A percentile compares a stretch with the other conserved stretches of the same genome.
Conservation (phyloP, 768 basidiomycete genomes). For the Naematelia encephala region DNA sequence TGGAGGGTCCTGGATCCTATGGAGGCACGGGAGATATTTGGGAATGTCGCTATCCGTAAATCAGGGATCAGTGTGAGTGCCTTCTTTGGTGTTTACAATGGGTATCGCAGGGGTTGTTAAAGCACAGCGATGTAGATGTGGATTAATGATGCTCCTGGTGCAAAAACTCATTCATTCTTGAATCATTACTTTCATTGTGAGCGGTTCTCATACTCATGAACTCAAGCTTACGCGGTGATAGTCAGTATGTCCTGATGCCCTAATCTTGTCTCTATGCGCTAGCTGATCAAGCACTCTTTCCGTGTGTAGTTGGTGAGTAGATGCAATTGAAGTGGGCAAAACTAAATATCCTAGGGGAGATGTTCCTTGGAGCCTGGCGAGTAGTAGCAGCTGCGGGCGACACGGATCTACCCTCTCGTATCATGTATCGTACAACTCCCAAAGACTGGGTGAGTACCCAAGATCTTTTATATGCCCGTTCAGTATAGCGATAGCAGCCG, state of each 20-base stretch:
- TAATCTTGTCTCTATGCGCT: neutral
- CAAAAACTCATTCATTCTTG: slow-evolving; percentile 25
- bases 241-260: slow-evolving; percentile 1
- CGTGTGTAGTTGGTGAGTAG: slow-evolving; percentile 2
- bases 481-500: too few relatives aligned
- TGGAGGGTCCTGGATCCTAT: slow-evolving; percentile 22
- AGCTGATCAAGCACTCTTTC: slow-evolving; percentile 4
- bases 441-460: slow-evolving; percentile 29
- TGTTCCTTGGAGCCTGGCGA: slow-evolving; percentile 38
- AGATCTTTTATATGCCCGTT: neutral
- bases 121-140: slow-evolving; percentile 22
- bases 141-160: slow-evolving; percentile 33
- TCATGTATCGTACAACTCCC: slow-evolving; percentile 33
- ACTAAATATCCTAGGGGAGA: slow-evolving; percentile 18
- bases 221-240: neutral
- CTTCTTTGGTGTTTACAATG: neutral
- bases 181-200: slow-evolving; percentile 43
- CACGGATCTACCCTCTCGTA: slow-evolving; percentile 23
- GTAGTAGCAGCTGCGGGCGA: slow-evolving; percentile 26
- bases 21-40: slow-evolving; percentile 15
- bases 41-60: slow-evolving; percentile 25
- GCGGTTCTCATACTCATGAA: neutral
- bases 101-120: neutral
- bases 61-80: slow-evolving; percentile 30
- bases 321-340: neutral